Base-by-base conservation (phyloP, 2,329 filamentous ascomycete species). In the Penicillium sp. region DNA sequence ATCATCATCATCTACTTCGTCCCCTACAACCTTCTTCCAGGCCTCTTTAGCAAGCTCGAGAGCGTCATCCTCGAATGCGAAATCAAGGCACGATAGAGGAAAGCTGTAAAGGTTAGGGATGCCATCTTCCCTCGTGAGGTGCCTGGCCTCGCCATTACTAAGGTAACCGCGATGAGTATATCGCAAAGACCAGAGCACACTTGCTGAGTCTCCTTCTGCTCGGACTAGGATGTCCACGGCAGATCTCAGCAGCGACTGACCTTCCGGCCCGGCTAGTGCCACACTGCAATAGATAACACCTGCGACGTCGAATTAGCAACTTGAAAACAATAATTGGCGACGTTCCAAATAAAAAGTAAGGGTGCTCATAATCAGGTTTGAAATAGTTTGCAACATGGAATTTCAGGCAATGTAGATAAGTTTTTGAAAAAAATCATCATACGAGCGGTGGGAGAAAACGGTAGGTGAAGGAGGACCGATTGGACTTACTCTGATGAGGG, bases 341-440 rank as follows among this genome's bases (percentile, higher is more conserved):
- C 40, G 48, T 58, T 28, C 41, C 49, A 46, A 52, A 38, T 59
- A 14, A 4, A 14, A 4, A 35, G 55, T 33, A 16, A 28, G 13
- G 14, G 16, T 43, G 68, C 70, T 76, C 73, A 76, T 74, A 64
- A 82, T 95, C 89, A 95, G 45, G 89, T 76, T 85, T 85, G 92
- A 87, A 90, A 78, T 78, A 54, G 70, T 78, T 80, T 80, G 93
- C 90, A 84, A 95, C 91, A 95, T 86, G 80, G 80, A 72, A 76
- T 75, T 95, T 69, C 92, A 91, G 92, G 88, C 90, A 97, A 97
- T 96, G 92, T 97, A 96, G 92, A 96, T 97, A 97, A 97, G 91
- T 93, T 95, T 57, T 65, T 58, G 47, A 72, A 74, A 80, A 73
- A 72, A 60, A 79, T 95, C 91, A 97, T 96, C 92, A 90, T 87